These are phyloP conservation scores for Pyrenophora seminiperda DNA, from an alignment of 2,329 filamentous ascomycete genomes.

Conservation along the genomic window DNA sequence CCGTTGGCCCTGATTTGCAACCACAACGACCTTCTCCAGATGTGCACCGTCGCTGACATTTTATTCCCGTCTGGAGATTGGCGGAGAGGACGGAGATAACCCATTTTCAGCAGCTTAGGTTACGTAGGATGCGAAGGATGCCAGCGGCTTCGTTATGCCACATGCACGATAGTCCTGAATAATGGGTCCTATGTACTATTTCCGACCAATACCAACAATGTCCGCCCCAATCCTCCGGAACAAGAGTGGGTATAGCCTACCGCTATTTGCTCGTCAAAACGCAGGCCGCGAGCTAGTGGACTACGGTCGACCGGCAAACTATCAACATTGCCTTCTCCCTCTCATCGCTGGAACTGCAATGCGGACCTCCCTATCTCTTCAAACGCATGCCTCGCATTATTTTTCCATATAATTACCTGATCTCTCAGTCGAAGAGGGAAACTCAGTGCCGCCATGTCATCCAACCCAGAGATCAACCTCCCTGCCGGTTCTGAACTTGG, in stretches of 20 bases:
- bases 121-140: too few species aligned
- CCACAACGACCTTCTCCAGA: too few species aligned
- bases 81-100: too few species aligned
- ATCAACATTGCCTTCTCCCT: conserved; percentile 11
- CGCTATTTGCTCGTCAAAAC: conserved; percentile 14
- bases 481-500: conserved; percentile 27
- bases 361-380: not conserved
- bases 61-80: not conserved
- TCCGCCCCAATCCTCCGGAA: conserved; percentile 8
- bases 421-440: not conserved
- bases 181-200: conserved; percentile 16
- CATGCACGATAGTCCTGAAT: conserved; percentile 1
- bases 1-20: too few species aligned
- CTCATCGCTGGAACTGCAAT: conserved; percentile 7
- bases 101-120: too few species aligned
- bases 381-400: conserved; percentile 5
- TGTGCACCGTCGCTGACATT: not conserved
- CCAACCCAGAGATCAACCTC: conserved; percentile 44
- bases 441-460: conserved; percentile 39
- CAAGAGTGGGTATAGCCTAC: conserved; percentile 6
- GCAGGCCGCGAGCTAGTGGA: conserved; percentile 11
- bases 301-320: conserved; percentile 14
- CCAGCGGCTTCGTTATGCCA: not conserved
- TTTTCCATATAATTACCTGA: not conserved
- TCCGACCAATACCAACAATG: conserved; percentile 16